These are phyloP conservation scores for Poteriospumella lacustris DNA, from an alignment of 108 stramenopile species.

Conservation along the genomic window DNA sequence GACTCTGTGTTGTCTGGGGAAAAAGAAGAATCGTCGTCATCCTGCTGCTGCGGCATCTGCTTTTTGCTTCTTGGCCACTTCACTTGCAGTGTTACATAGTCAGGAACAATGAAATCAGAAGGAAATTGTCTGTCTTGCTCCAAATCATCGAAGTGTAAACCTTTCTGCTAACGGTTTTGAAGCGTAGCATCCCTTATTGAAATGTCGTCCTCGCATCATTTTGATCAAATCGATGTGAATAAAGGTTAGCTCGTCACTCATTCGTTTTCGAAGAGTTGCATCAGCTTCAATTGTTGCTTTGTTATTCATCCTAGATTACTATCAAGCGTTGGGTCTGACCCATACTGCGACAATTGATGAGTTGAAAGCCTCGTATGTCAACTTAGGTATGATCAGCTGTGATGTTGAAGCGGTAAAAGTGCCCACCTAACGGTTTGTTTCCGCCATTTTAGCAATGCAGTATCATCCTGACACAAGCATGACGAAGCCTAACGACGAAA, in stretches of 20 bases:
- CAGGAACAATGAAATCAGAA: background rate
- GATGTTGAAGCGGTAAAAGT: background rate
- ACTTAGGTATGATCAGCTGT: background rate
- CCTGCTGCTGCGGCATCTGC: too few relatives aligned
- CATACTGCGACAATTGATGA: background rate
- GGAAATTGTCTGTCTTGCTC: background rate
- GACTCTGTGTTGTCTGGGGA: too few relatives aligned
- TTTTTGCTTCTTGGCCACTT: too few relatives aligned
- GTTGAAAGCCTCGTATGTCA: slow-evolving; percentile 11
- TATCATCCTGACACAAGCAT: slow-evolving; percentile 4
- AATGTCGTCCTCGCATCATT: background rate
- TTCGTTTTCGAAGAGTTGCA: too few relatives aligned
- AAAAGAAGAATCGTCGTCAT: too few relatives aligned
- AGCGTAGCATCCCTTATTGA: background rate
- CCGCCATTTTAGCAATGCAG: background rate
- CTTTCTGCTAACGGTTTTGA: background rate
- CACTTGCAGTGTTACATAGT: too few relatives aligned
- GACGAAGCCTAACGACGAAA: background rate
- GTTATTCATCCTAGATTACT: background rate
- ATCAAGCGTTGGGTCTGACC: background rate
- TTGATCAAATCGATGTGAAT: too few relatives aligned
- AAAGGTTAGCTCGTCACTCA: too few relatives aligned
- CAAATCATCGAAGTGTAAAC: background rate
- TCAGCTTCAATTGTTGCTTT: background rate
- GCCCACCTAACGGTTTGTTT: background rate